Evolutionary conservation across 768 basidiomycete species (phyloP).

Genomic region (Amanita jacksonii): DNA sequence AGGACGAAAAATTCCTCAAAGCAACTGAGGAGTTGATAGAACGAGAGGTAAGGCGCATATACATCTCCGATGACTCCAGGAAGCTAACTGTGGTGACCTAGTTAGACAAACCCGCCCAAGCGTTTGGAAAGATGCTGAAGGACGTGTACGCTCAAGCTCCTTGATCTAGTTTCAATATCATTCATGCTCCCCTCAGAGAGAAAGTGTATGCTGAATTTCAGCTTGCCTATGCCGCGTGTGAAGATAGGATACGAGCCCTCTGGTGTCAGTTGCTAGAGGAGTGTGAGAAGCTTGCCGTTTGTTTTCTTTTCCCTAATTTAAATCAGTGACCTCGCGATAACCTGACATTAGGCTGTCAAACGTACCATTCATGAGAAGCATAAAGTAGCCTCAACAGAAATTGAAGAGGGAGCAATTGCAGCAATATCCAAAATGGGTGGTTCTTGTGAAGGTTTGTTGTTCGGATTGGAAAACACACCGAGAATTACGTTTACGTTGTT

Average conservation of each 20-base stretch:
- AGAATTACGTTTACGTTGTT: not conserved
- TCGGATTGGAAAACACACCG: not conserved
- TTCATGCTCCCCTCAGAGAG: slow-evolving; percentile 11
- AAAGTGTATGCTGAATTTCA: slow-evolving; percentile 14
- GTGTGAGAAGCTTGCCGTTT: slow-evolving; percentile 16
- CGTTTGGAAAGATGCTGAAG: slow-evolving; percentile 3
- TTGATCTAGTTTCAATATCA: not conserved
- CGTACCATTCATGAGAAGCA: not conserved
- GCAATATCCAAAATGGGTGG: not conserved
- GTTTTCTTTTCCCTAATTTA: not conserved
- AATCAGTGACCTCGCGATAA: no score
- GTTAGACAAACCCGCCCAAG: no score
- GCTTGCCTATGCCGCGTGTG: slow-evolving; percentile 16
- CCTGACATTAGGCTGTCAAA: not conserved
- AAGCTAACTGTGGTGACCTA: no score
- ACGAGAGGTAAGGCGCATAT: no score
- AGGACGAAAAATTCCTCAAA: no score
- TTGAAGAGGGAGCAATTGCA: not conserved
- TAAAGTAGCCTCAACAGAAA: not conserved
- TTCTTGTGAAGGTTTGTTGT: not conserved
- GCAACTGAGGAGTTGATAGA: no score
- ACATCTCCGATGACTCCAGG: no score
- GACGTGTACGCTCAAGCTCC: slow-evolving; percentile 11
- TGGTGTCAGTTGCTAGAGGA: slow-evolving; percentile 16
- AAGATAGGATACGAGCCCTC: slow-evolving; percentile 16